Conservation (phyloP, 441 rosid genomes). For the Croton laevigatus region DNA sequence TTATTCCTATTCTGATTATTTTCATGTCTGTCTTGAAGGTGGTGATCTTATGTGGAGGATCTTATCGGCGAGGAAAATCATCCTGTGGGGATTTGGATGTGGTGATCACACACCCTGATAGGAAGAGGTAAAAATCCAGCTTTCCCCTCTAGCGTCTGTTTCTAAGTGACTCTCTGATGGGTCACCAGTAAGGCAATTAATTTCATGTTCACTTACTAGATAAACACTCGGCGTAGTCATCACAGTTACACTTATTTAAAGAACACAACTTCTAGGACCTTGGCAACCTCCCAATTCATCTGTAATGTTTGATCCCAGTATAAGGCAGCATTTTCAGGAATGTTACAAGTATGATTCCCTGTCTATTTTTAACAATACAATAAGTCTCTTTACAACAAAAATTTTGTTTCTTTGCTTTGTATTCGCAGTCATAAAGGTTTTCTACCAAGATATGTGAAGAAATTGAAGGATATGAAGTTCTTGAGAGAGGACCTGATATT, state of each 20-base stretch:
- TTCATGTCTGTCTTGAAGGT: slow-evolving; percentile 45
- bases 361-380: neutral
- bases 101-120: slow-evolving; percentile 84
- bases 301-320: neutral
- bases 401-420: slow-evolving; percentile 19
- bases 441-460: slow-evolving; percentile 62
- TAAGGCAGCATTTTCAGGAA: neutral
- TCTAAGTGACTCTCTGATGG: neutral
- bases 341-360: neutral
- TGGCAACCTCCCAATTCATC: neutral
- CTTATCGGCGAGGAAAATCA: slow-evolving; percentile 93
- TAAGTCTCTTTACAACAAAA: neutral
- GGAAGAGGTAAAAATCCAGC: slow-evolving; percentile 54
- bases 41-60: slow-evolving; percentile 80
- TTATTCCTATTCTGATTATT: neutral
- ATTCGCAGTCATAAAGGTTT: slow-evolving; percentile 78
- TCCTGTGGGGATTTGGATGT: slow-evolving; percentile 92
- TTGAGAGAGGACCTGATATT: slow-evolving; percentile 83
- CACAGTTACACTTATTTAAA: neutral
- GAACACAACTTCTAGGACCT: neutral
- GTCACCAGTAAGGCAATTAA: neutral
- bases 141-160: neutral
- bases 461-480: slow-evolving; percentile 67
- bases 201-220: neutral
- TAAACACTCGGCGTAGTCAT: neutral